A percentile compares a stretch with the other conserved stretches of the same genome.
Conservation (phyloP, 129 eudicot genomes). For the Tagetes erecta region DNA sequence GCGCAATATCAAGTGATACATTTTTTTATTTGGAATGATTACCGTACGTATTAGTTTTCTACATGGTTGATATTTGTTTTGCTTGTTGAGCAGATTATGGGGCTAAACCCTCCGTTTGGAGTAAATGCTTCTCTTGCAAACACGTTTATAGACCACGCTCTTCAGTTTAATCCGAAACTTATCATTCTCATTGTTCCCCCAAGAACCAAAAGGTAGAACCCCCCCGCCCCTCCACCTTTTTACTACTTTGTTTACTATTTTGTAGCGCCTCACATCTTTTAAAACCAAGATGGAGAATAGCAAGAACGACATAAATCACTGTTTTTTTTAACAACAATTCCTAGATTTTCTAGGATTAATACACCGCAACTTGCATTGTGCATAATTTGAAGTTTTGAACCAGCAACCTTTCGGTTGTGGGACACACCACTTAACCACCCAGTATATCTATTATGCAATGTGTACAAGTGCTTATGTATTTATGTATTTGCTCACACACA, state of each 20-base stretch:
- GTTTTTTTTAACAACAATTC: too few relatives aligned
- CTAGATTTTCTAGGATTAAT: too few relatives aligned
- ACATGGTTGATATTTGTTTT: conserved; percentile 5
- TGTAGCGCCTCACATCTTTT: too few relatives aligned
- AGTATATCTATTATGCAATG: too few relatives aligned
- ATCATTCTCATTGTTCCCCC: conserved; percentile 77
- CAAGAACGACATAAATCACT: too few relatives aligned
- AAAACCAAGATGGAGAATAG: not conserved
- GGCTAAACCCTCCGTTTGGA: conserved; percentile 92
- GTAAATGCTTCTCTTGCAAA: conserved; percentile 65
- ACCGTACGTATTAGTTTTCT: not conserved
- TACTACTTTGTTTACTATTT: too few relatives aligned
- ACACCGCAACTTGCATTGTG: too few relatives aligned
- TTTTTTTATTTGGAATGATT: not conserved
- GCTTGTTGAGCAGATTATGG: conserved; percentile 65
- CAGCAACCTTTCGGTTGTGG: too few relatives aligned
- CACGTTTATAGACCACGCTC: conserved; percentile 67
- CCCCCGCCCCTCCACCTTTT: not conserved
- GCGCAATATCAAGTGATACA: not conserved
- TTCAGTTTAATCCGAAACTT: conserved; percentile 75
- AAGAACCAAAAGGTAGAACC: conserved; percentile 57
- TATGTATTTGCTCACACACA: not conserved
- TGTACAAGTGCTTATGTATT: too few relatives aligned
- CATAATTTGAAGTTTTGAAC: too few relatives aligned
- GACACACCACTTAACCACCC: not conserved